phyloP scores from a whole-genome alignment of 2,329 filamentous ascomycete genomes.

The Epichloe brachyelytri region DNA sequence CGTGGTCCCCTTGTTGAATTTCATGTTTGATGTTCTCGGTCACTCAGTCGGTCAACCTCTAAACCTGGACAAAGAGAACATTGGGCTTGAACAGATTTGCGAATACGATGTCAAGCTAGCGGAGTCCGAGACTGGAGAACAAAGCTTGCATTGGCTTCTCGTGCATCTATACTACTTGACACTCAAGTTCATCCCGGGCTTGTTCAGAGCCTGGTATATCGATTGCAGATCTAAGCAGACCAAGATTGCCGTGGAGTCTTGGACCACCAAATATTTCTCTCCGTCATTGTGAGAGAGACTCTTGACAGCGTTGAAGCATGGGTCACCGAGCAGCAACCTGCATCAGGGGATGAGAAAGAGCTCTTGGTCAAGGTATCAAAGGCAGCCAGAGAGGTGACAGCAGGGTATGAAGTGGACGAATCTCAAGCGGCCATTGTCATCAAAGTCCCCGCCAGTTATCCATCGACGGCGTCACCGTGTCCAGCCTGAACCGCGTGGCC shows the following conservation, averaged over 20 bases:
- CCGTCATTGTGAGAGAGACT: conserved; percentile 50
- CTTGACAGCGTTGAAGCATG: conserved; percentile 57
- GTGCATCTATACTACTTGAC: conserved; percentile 76
- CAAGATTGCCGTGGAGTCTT: conserved; percentile 62
- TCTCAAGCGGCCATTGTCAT: conserved; percentile 73
- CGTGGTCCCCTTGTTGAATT: conserved; percentile 56
- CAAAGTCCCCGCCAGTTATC: conserved; percentile 67
- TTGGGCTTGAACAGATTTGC: conserved; percentile 42
- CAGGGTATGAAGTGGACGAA: conserved; percentile 80
- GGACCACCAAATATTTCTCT: conserved; percentile 78
- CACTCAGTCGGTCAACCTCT: conserved; percentile 61
- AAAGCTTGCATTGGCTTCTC: conserved; percentile 70
- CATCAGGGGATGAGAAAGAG: conserved; percentile 39
- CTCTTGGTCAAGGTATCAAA: conserved; percentile 58
- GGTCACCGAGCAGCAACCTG: conserved; percentile 40
- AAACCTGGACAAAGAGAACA: conserved; percentile 56
- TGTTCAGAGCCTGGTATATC: conserved; percentile 77
- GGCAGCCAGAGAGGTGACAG: conserved; percentile 62
- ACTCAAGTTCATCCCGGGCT: conserved; percentile 61
- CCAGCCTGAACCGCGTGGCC: conserved; percentile 68
- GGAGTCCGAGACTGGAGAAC: conserved; percentile 49
- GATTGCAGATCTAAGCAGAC: conserved; percentile 72
- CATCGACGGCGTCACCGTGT: conserved; percentile 63
- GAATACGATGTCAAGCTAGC: conserved; percentile 39
- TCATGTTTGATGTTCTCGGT: conserved; percentile 75